Conservation (phyloP, 2,329 filamentous ascomycete species). For the Colletotrichum sublineola region DNA sequence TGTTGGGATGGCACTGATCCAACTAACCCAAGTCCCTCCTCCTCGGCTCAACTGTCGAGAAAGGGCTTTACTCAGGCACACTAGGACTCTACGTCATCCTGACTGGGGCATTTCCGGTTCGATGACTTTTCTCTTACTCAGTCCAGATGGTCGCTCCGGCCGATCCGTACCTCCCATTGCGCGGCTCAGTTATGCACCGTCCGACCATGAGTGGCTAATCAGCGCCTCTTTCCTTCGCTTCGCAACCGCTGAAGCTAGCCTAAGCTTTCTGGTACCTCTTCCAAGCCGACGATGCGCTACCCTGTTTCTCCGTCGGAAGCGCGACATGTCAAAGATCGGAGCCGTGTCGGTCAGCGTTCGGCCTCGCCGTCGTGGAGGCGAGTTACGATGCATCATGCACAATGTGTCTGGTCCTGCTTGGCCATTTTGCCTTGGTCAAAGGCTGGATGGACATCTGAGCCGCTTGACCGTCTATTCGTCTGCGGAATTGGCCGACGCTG, state of each 20-base stretch:
- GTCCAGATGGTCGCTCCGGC: constrained; percentile 34
- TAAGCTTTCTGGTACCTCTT: constrained; percentile 25
- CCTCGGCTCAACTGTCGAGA: constrained; percentile 31
- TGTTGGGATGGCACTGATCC: constrained; percentile 32
- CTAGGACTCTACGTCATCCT: constrained; percentile 32
- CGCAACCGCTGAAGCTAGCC: constrained; percentile 31
- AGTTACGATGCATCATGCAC: constrained; percentile 19
- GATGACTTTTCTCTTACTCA: constrained; percentile 35
- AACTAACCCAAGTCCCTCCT: constrained; percentile 14
- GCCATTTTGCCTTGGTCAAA: constrained; percentile 27
- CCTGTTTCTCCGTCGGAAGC: constrained; percentile 22
- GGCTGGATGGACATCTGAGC: constrained; percentile 18
- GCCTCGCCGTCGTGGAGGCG: constrained; percentile 34
- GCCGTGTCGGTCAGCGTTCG: constrained; percentile 38
- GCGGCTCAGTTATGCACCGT: constrained; percentile 27
- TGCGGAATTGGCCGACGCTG: constrained; percentile 30
- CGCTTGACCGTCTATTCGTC: constrained; percentile 21
- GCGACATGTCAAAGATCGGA: constrained; percentile 31
- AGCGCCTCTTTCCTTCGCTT: constrained; percentile 28
- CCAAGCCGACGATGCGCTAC: constrained; percentile 24
- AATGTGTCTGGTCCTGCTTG: constrained; percentile 23
- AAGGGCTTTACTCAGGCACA: constrained; percentile 7
- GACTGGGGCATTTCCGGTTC: constrained; percentile 20
- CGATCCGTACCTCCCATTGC: constrained; percentile 31
- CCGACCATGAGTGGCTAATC: constrained; percentile 26